phyloP scores from a whole-genome alignment of 768 basidiomycete species.

The Collybia sp. region DNA sequence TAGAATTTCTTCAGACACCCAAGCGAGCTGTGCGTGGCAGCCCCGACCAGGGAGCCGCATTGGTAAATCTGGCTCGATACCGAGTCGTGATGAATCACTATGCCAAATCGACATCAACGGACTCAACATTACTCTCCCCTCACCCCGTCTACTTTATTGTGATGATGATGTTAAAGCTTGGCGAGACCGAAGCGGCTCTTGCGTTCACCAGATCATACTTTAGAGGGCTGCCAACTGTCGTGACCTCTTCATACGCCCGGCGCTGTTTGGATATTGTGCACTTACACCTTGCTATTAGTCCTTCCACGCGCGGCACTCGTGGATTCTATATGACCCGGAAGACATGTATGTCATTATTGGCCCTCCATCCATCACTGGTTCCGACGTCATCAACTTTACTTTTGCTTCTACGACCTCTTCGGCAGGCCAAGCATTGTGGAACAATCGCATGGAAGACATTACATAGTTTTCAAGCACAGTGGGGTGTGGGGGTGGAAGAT shows the following conservation, averaged over 20 bases:
- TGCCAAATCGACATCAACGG: conserved; percentile 29
- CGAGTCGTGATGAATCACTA: conserved; percentile 35
- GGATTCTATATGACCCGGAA: conserved; percentile 40
- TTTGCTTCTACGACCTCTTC: conserved; percentile 51
- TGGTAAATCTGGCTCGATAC: conserved; percentile 19
- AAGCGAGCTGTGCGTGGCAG: conserved; percentile 22
- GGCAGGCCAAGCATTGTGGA: conserved; percentile 44
- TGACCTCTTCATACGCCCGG: conserved; percentile 28
- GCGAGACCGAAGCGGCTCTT: conserved; percentile 33
- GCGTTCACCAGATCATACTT: conserved; percentile 47
- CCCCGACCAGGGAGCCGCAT: conserved; percentile 5
- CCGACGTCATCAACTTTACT: conserved; percentile 60
- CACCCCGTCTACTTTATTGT: conserved; percentile 41
- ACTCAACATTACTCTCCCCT: conserved; percentile 30
- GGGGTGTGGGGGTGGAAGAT: conserved; percentile 55
- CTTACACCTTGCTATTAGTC: conserved; percentile 35
- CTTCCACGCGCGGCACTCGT: conserved; percentile 29
- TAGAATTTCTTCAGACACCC: conserved; percentile 51
- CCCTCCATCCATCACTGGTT: conserved; percentile 39
- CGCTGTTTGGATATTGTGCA: conserved; percentile 52
- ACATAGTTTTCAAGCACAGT: conserved; percentile 41
- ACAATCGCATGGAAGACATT: conserved; percentile 45
- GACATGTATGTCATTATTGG: conserved; percentile 39
- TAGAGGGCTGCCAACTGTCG: conserved; percentile 35
- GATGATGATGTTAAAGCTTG: conserved; percentile 37